A percentile compares a stretch with the other conserved stretches of the same genome.
Conservation (phyloP, 352 stramenopile genomes). For the Pythium grandisporangium region DNA sequence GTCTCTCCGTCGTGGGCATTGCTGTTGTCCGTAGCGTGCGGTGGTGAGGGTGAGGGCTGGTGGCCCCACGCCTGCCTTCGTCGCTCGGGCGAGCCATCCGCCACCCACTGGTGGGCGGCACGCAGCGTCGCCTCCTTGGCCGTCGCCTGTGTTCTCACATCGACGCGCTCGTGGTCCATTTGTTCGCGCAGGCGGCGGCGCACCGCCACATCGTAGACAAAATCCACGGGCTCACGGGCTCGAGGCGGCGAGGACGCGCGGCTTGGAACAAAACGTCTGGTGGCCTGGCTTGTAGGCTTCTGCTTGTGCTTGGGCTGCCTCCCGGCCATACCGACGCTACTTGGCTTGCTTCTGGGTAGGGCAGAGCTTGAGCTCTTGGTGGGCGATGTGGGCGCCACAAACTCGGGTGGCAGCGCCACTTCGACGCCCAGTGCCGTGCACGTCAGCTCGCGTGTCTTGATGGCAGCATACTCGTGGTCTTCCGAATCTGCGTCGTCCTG, state of each 20-base stretch:
- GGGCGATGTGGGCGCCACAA: slow-evolving; percentile 19
- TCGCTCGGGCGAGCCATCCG: too few relatives aligned
- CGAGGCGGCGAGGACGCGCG: too few relatives aligned
- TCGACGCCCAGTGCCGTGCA: slow-evolving; percentile 24
- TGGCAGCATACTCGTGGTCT: slow-evolving; percentile 4
- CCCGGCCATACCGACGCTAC: too few relatives aligned
- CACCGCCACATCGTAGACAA: slow-evolving; percentile 59
- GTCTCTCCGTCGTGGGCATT: too few relatives aligned
- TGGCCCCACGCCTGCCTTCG: too few relatives aligned
- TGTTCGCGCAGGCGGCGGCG: slow-evolving; percentile 42
- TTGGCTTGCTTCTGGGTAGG: slow-evolving; percentile 1
- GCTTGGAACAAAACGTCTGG: too few relatives aligned
- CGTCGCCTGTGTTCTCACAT: slow-evolving; percentile 16
- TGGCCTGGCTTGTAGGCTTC: too few relatives aligned
- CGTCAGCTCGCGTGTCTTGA: slow-evolving; percentile 14
- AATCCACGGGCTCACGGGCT: slow-evolving; percentile 41
- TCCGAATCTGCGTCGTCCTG: slow-evolving; percentile 1
- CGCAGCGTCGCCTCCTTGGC: slow-evolving; percentile 31
- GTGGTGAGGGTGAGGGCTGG: too few relatives aligned
- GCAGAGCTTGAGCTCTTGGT: too few relatives aligned
- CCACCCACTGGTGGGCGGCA: slow-evolving; percentile 34
- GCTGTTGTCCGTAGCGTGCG: too few relatives aligned
- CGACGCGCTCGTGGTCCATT: slow-evolving; percentile 37
- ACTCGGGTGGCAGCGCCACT: slow-evolving; percentile 26
- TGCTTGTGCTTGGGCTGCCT: too few relatives aligned